Conservation (phyloP, 202 grass and related monocot species). For the Zoysia matrella region DNA sequence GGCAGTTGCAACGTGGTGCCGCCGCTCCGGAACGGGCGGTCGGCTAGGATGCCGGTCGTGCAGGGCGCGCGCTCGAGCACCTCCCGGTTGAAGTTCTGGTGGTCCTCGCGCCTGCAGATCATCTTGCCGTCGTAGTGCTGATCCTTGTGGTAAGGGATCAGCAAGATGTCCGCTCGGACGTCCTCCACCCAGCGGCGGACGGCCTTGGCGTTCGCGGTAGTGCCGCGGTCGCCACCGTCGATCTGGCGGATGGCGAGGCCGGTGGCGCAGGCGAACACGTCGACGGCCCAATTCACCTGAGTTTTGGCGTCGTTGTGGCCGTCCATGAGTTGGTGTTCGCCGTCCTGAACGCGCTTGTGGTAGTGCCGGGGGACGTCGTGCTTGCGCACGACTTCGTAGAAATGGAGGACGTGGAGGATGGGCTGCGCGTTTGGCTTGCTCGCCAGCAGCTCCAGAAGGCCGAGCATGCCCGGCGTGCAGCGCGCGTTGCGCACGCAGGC, state of each 20-base stretch:
- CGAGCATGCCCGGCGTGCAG: slow-evolving; percentile 54
- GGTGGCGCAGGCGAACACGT: slow-evolving; percentile 53
- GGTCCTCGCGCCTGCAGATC: slow-evolving; percentile 46
- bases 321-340: slow-evolving; percentile 30
- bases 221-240: slow-evolving; percentile 47
- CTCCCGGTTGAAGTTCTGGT: slow-evolving; percentile 42
- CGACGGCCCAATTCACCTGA: slow-evolving; percentile 55
- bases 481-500: slow-evolving; percentile 59
- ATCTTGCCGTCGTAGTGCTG: slow-evolving; percentile 72
- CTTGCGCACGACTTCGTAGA: slow-evolving; percentile 57
- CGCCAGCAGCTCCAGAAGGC: slow-evolving; percentile 55
- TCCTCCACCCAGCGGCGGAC: slow-evolving; percentile 53
- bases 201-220: slow-evolving; percentile 50
- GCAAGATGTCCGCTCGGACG: slow-evolving; percentile 41
- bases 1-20: slow-evolving; percentile 49
- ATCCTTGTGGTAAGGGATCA: slow-evolving; percentile 77
- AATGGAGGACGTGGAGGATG: slow-evolving; percentile 60
- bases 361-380: slow-evolving; percentile 33
- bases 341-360: slow-evolving; percentile 43
- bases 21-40: slow-evolving; percentile 56
- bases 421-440: slow-evolving; percentile 44
- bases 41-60: slow-evolving; percentile 61
- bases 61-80: slow-evolving; percentile 59
- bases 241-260: slow-evolving; percentile 50
- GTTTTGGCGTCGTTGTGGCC: slow-evolving; percentile 35